These are phyloP conservation scores for Eucalyptus pauciflora DNA, from an alignment of 345 rosid genomes.

Conservation along the genomic window DNA sequence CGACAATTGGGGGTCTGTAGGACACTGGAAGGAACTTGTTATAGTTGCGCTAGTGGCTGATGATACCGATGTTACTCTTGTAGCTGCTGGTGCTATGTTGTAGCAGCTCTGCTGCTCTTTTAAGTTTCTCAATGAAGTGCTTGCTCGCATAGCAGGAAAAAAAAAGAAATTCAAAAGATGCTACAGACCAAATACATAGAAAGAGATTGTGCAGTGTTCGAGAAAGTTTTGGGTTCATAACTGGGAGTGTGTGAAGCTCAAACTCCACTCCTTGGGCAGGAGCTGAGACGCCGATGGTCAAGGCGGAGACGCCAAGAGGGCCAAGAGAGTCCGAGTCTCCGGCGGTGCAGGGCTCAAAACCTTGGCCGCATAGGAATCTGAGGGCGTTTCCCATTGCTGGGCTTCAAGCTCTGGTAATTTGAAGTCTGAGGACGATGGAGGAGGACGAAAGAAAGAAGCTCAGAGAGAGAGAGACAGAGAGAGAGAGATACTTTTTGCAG, in stretches of 20 bases:
- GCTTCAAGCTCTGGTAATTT: background rate
- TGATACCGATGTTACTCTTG: background rate
- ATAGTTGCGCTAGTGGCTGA: background rate
- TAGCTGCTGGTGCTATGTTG: background rate
- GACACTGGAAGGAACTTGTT: background rate
- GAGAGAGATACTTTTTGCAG: background rate
- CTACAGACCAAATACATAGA: background rate
- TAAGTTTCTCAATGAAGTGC: background rate
- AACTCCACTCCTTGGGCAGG: slow-evolving; percentile 48
- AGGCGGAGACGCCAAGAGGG: slow-evolving; percentile 39
- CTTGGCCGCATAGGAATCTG: slow-evolving; percentile 27
- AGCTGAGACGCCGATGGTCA: slow-evolving; percentile 57
- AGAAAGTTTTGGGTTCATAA: background rate
- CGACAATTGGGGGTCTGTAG: background rate
- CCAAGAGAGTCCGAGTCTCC: slow-evolving; percentile 16
- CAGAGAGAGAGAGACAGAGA: background rate
- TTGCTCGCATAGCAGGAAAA: background rate
- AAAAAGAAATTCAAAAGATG: background rate
- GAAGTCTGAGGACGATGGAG: background rate
- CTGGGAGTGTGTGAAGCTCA: slow-evolving; percentile 68
- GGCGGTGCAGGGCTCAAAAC: slow-evolving; percentile 25
- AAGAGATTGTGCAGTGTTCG: background rate
- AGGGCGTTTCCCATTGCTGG: slow-evolving; percentile 40
- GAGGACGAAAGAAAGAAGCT: background rate
- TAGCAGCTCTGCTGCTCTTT: background rate